Percentiles rank a stretch among this genome's conserved stretches.
These are phyloP conservation scores for Magnolia sinica DNA, from an alignment of 164 flowering plant genomes.

Conservation along the genomic window DNA sequence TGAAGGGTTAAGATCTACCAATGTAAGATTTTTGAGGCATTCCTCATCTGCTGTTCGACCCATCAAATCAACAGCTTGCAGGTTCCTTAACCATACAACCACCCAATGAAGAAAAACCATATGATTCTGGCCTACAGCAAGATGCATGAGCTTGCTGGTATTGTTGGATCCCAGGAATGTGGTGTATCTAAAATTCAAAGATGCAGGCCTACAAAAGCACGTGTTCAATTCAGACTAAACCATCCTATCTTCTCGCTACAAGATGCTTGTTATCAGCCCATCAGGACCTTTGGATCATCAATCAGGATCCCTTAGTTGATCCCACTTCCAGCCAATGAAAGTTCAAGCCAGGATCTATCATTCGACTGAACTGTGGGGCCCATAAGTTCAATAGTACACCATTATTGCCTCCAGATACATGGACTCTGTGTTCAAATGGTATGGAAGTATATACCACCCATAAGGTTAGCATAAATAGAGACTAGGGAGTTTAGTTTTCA, in stretches of 20 bases:
- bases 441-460: too few relatives aligned
- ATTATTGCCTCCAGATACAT: too few relatives aligned
- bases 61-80: too few relatives aligned
- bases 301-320: neutral
- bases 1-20: too few relatives aligned
- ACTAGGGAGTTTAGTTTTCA: too few relatives aligned
- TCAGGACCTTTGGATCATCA: neutral
- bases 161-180: neutral
- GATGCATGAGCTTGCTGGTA: neutral
- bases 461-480: too few relatives aligned
- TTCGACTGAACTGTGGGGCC: neutral
- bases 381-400: neutral
- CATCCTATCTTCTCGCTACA: neutral
- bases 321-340: neutral
- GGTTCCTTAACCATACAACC: too few relatives aligned
- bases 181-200: neutral
- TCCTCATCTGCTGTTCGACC: too few relatives aligned
- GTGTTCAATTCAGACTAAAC: too few relatives aligned
- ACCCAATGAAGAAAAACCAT: too few relatives aligned
- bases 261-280: neutral
- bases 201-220: neutral
- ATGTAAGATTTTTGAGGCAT: too few relatives aligned
- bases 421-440: too few relatives aligned
- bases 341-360: neutral
- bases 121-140: neutral